Base-by-base conservation (phyloP, 2,329 filamentous ascomycete genomes). In the Fusarium xylarioides region DNA sequence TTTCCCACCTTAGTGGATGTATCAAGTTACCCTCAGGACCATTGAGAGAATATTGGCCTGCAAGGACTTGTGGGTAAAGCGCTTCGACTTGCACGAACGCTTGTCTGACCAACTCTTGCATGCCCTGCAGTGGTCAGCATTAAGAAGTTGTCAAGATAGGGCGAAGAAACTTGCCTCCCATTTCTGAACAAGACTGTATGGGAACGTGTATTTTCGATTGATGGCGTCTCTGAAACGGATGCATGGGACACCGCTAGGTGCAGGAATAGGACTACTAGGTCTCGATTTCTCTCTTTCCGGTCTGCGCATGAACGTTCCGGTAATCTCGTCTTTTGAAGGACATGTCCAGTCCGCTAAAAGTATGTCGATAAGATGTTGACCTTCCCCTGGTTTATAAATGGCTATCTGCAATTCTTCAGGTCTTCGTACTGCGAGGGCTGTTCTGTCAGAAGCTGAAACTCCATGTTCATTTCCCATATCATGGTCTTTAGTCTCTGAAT, bases 271-370 rank as follows among this genome's bases (percentile, higher is more conserved):
- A 23, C 15, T 30, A 4, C 11, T 18, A 2, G 26, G 11, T 16
- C 16, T 30, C 3, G 2, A 2, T 2, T 30, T 11, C 2, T 32
- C 35, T 12, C 1, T 18, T 14, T 2, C 19, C 5, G 19, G 11
- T 12, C 14, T 23, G 2, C 0, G 2, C 0, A 14, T 1, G 2
- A 4, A 3, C 2, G 3, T 28, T 6, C 14, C 18, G 7, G 23
- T 9, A 7, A 12, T 12, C 12, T 38, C 34, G 2, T n/a, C 10
- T 7, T 5, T 4, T 0, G 26, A 23, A 19, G 32, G 35, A 2
- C 8, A 30, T 8, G 11, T 55, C 52, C 52, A 55, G 19, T 55
- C 52, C 1, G 26, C 15, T 4, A 55, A 2, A 11, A 55, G 52
- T 5, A 0, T 30, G 2, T 30, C 52, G 0, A 55, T 4, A 11